Evolutionary conservation across 768 basidiomycete species (phyloP), one percentile per base, ranked within the genome.

Genomic region (Xerocomellus chrysenteron): DNA sequence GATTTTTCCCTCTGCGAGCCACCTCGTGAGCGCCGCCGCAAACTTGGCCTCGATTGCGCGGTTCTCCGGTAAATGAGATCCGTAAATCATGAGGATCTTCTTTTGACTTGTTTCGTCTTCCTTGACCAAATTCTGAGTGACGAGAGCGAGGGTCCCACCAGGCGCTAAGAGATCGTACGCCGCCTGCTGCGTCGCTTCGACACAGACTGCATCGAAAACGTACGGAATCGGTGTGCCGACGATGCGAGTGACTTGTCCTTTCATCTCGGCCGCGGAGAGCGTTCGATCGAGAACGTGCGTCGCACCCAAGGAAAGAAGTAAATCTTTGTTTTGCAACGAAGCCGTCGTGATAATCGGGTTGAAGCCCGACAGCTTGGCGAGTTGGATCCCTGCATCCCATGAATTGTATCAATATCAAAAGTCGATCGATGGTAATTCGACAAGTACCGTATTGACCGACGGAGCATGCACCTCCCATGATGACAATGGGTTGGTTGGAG

Each of bases 391-490:
- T 69, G n/a, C 3, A 33, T 60, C 16, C 9, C 36, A 39, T 7
- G 32, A 41, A 2, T 35, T 4, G 0, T 1, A n/a, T 58, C 16
- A 42, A n/a, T 4, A 24, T 9, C 2, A 21, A 33, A 7, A 21
- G 12, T 3, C 2, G 2, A 40, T 17, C 2, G 8, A 11, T 11
- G 16, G 16, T 19, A 19, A 30, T 16, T 19, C 9, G 41, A 39
- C 9, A 26, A 21, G 14, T 58, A 76, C 74, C 73, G 37, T 60
- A 72, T 60, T 75, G 75, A n/a, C 75, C 77, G 12, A 78, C 53
- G 21, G 73, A 73, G n/a, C 65, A 60, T 32, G 75, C 62, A 6
- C 77, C 76, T 26, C 75, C 75, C 24, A 75, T 48, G 19, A 77
- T 64, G 4, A 76, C 13, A 6, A 72, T 57, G 19, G 73, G 65